Evolutionary conservation across 768 basidiomycete genomes (phyloP).

Genomic region (Lactarius deliciosus): DNA sequence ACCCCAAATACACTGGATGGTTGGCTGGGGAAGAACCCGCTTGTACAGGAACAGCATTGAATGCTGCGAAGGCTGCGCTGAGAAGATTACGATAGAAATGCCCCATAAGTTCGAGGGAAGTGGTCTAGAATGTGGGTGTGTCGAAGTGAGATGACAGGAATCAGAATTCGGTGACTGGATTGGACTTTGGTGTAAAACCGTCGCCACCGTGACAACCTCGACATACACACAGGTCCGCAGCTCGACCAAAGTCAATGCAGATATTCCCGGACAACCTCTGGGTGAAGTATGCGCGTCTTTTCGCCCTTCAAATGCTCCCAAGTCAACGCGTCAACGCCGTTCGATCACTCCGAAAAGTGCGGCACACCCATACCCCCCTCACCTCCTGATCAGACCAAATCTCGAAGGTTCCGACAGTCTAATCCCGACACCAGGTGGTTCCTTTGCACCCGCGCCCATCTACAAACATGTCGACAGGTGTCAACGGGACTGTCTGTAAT

Average conservation of each 20-base stretch:
- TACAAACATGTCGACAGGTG: slow-evolving; percentile 7
- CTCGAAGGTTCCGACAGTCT: not conserved
- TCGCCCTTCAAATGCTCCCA: too few species aligned
- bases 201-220: too few species aligned
- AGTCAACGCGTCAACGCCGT: too few species aligned
- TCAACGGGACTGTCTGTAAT: slow-evolving; percentile 19
- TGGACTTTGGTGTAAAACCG: too few species aligned
- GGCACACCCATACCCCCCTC: not conserved
- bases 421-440: not conserved
- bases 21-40: slow-evolving; percentile 39
- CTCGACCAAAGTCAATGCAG: too few species aligned
- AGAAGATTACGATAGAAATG: not conserved
- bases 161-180: too few species aligned
- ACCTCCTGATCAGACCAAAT: not conserved
- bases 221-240: too few species aligned
- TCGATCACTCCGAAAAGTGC: too few species aligned
- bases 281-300: too few species aligned
- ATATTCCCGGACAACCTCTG: too few species aligned
- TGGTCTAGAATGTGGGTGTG: not conserved
- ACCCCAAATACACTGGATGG: slow-evolving; percentile 46
- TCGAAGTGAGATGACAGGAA: too few species aligned
- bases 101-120: not conserved
- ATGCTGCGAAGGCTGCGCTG: not conserved
- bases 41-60: not conserved
- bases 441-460: not conserved